Percentiles rank a stretch among this genome's conserved stretches.
Conservation (phyloP, 164 flowering plant species). For the Macadamia tetraphylla region DNA sequence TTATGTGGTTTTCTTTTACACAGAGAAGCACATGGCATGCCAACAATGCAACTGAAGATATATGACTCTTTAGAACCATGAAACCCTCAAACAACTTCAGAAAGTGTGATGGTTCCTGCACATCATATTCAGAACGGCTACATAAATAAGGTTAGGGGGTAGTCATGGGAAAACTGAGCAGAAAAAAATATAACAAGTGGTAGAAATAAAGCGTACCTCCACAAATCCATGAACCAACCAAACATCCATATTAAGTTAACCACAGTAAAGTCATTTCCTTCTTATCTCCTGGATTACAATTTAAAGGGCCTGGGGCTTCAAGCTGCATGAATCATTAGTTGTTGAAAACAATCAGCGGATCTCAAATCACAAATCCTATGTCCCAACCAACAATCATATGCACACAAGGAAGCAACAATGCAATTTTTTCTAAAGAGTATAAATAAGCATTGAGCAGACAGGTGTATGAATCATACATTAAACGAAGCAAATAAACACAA, state of each 20-base stretch:
- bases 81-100: background rate
- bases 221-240: background rate
- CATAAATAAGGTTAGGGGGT: background rate
- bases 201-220: background rate
- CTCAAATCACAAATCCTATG: no score
- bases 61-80: background rate
- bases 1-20: conserved; percentile 17
- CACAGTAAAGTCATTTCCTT: background rate
- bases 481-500: no score
- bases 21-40: conserved; percentile 29
- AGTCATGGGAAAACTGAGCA: background rate
- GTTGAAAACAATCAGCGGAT: background rate
- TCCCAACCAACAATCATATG: no score
- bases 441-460: no score
- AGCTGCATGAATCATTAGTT: background rate
- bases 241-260: background rate
- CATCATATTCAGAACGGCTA: conserved; percentile 3
- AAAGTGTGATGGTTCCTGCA: conserved; percentile 12
- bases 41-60: conserved; percentile 12
- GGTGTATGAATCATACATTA: no score
- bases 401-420: no score
- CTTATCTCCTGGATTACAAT: background rate
- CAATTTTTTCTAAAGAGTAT: no score
- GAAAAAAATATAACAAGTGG: background rate
- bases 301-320: background rate